Evolutionary conservation across 352 stramenopile species (phyloP).

Genomic region (Phytopythium oedochilum): DNA sequence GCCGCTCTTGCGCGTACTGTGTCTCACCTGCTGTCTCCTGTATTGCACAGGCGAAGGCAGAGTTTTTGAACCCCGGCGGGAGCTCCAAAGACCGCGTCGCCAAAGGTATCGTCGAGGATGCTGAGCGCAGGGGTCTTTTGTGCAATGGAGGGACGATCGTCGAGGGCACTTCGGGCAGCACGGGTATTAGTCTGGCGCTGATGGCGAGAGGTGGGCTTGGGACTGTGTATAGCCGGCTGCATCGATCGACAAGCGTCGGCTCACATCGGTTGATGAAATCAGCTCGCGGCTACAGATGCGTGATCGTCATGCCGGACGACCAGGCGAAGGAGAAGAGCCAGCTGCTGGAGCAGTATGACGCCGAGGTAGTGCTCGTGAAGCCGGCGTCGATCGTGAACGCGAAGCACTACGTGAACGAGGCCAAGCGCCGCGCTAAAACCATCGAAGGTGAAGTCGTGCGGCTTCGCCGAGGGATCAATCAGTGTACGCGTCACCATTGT

Average conservation of each 20-base stretch:
- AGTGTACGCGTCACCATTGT: no score
- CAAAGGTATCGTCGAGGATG: conserved; percentile 92
- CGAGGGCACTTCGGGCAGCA: conserved; percentile 97
- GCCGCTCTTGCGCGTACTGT: no score
- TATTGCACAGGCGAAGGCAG: conserved; percentile 93
- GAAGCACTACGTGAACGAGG: conserved; percentile 98
- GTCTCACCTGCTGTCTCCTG: no score
- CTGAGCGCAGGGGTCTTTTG: conserved; percentile 87
- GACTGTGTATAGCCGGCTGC: background rate
- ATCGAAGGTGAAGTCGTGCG: conserved; percentile 46
- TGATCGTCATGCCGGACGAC: conserved; percentile 98
- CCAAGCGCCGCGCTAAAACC: conserved; percentile 75
- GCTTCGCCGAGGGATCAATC: background rate
- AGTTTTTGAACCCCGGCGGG: conserved; percentile 96
- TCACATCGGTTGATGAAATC: background rate
- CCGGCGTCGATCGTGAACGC: conserved; percentile 96
- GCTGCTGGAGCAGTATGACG: conserved; percentile 77
- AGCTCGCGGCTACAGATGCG: conserved; percentile 91
- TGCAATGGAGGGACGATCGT: conserved; percentile 92
- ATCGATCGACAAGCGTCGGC: background rate
- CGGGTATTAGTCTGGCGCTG: conserved; percentile 95
- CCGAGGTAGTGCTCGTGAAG: conserved; percentile 86
- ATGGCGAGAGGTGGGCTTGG: conserved; percentile 69
- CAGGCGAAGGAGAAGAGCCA: conserved; percentile 91
- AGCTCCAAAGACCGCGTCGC: conserved; percentile 97